A percentile compares a stretch with the other conserved stretches of the same genome.
These are phyloP conservation scores for Huntiella abstrusa DNA, from an alignment of 2,329 filamentous ascomycete species.

Conservation along the genomic window DNA sequence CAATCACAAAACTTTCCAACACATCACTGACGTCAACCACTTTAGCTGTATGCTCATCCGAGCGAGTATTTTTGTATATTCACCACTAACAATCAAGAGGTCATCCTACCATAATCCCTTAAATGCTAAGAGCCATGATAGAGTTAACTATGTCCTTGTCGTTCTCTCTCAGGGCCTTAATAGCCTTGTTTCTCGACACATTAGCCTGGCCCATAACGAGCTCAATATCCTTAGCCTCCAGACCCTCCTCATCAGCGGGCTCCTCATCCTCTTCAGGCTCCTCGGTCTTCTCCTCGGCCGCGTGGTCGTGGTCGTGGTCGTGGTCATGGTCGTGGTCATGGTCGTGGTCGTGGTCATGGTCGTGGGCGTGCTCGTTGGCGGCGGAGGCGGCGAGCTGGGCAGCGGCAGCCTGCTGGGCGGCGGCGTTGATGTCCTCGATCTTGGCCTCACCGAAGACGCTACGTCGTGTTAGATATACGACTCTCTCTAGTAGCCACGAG, in stretches of 20 bases:
- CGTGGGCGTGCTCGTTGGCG: slow-evolving; percentile 47
- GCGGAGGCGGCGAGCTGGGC: slow-evolving; percentile 76
- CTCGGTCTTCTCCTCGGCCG: slow-evolving; percentile 75
- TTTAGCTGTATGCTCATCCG: neutral
- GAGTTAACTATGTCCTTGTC: slow-evolving; percentile 99
- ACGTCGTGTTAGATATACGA: slow-evolving; percentile 4
- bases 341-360: slow-evolving; percentile 50
- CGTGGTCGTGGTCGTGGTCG: slow-evolving; percentile 62
- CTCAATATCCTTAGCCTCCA: slow-evolving; percentile 99
- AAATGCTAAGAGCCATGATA: slow-evolving; percentile 95
- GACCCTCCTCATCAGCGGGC: slow-evolving; percentile 82
- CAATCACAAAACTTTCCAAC: too few relatives aligned
- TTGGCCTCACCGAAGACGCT: slow-evolving; percentile 99
- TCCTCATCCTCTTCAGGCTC: slow-evolving; percentile 83
- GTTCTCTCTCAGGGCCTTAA: slow-evolving; percentile 98
- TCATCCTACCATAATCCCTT: slow-evolving; percentile 13
- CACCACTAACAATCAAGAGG: neutral
- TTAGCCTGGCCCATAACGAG: slow-evolving; percentile 96
- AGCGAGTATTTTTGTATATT: slow-evolving; percentile 5
- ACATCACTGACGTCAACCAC: too few relatives aligned
- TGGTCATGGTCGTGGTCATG: slow-evolving; percentile 42
- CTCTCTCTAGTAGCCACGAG: neutral
- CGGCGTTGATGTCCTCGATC: slow-evolving; percentile 99
- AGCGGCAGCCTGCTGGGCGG: slow-evolving; percentile 86
- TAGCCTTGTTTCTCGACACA: slow-evolving; percentile 93